A percentile compares a stretch with the other conserved stretches of the same genome.
Conservation (phyloP, 805 yeast species). For the Candida adriatica region DNA sequence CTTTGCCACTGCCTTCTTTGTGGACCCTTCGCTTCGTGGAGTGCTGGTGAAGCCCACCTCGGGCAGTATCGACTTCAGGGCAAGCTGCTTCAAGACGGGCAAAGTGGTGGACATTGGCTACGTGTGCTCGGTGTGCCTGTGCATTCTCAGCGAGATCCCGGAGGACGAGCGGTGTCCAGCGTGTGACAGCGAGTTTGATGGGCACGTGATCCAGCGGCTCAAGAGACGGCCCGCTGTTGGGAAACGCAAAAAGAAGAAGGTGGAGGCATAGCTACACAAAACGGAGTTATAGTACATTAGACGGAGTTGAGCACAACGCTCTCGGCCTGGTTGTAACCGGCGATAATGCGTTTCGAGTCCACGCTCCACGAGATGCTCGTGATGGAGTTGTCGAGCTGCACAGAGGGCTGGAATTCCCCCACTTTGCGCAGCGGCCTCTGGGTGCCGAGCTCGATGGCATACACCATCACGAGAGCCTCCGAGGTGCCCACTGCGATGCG, state of each 20-base stretch:
- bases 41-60: slow-evolving; percentile 75
- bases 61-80: slow-evolving; percentile 84
- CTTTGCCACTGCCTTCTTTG: slow-evolving; percentile 70
- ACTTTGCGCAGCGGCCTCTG: slow-evolving; percentile 10
- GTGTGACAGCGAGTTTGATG: slow-evolving; percentile 75
- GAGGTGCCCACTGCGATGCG: slow-evolving; percentile 60
- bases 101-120: slow-evolving; percentile 87
- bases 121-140: slow-evolving; percentile 91
- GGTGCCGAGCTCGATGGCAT: slow-evolving; percentile 31
- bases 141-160: slow-evolving; percentile 69
- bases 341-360: slow-evolving; percentile 22
- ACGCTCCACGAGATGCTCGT: slow-evolving; percentile 31
- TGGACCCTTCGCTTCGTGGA: slow-evolving; percentile 79
- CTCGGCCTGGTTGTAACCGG: slow-evolving; percentile 27
- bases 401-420: slow-evolving; percentile 22
- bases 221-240: slow-evolving; percentile 53
- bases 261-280: too few relatives aligned
- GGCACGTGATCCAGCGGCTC: slow-evolving; percentile 48
- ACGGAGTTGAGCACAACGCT: slow-evolving; percentile 15
- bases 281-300: slow-evolving; percentile 1
- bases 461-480: slow-evolving; percentile 51
- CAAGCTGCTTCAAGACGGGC: slow-evolving; percentile 91
- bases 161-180: slow-evolving; percentile 70
- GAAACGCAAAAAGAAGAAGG: slow-evolving; percentile 30
- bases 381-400: slow-evolving; percentile 19